Evolutionary conservation across 768 basidiomycete species (phyloP).

Genomic region (Termitomyces sp.): DNA sequence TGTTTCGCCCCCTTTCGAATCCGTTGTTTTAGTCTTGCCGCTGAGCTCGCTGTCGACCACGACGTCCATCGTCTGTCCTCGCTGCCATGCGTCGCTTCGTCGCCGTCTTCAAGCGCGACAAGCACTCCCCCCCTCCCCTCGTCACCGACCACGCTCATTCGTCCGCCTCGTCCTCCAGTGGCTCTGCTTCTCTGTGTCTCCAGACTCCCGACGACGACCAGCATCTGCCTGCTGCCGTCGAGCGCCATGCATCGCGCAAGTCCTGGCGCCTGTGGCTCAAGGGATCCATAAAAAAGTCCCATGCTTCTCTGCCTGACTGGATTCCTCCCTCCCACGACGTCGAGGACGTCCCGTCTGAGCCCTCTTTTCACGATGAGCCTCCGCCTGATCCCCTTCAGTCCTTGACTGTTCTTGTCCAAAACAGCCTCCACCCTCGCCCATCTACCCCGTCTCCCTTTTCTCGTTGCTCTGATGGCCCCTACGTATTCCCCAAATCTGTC

Average conservation of each 20-base stretch:
- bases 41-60: conserved; percentile 6
- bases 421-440: conserved; percentile 38
- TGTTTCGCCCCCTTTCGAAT: conserved; percentile 13
- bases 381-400: conserved; percentile 6
- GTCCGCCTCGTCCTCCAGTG: conserved; percentile 60
- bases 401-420: conserved; percentile 41
- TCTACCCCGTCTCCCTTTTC: conserved; percentile 50
- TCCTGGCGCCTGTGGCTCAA: conserved; percentile 57
- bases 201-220: conserved; percentile 63
- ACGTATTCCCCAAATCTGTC: conserved; percentile 54
- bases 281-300: conserved; percentile 18
- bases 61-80: conserved; percentile 8
- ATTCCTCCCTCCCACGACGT: conserved; percentile 18
- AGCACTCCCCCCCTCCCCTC: conserved; percentile 25
- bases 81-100: conserved; percentile 60
- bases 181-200: conserved; percentile 50
- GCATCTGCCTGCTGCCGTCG: conserved; percentile 19
- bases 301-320: conserved; percentile 26
- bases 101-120: conserved; percentile 53
- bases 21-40: conserved; percentile 11
- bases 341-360: conserved; percentile 17
- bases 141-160: conserved; percentile 40
- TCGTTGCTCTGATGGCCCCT: conserved; percentile 29
- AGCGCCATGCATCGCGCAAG: conserved; percentile 35
- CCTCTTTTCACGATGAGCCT: conserved; percentile 10